Evolutionary conservation across 805 yeast genomes (phyloP).

Genomic region (Wickerhamiella azyma): DNA sequence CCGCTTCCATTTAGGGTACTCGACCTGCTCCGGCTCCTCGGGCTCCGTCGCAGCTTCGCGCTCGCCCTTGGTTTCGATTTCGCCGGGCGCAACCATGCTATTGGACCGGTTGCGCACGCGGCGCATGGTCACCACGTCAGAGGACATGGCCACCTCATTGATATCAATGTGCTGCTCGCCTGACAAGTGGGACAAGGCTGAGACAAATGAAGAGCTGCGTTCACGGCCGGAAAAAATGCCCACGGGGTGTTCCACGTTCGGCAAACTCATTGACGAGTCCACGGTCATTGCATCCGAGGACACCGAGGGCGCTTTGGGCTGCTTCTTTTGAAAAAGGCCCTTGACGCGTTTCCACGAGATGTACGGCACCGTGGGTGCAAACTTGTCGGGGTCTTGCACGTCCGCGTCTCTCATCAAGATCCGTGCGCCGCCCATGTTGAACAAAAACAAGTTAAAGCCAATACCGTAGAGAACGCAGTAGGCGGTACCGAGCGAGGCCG

Average conservation of each 20-base stretch:
- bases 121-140: neutral
- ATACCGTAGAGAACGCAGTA: constrained; percentile 67
- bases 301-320: too few relatives aligned
- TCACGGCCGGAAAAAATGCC: neutral
- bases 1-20: neutral
- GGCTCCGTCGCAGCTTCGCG: too few relatives aligned
- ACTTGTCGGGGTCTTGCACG: constrained; percentile 16
- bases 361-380: constrained; percentile 18
- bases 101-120: neutral
- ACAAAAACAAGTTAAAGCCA: constrained; percentile 50
- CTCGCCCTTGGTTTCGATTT: too few relatives aligned
- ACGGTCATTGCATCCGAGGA: neutral
- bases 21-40: too few relatives aligned
- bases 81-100: too few relatives aligned
- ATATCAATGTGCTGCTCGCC: neutral
- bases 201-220: neutral
- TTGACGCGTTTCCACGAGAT: constrained; percentile 9
- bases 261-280: neutral
- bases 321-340: neutral
- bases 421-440: constrained; percentile 63
- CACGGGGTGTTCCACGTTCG: neutral
- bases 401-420: constrained; percentile 60
- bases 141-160: neutral
- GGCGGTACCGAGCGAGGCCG: constrained; percentile 68
- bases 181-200: neutral